Percentiles rank a stretch among this genome's conserved stretches.
Evolutionary conservation across 2,329 filamentous ascomycete genomes (phyloP).

Genomic region (Cytospora chrysosperma): DNA sequence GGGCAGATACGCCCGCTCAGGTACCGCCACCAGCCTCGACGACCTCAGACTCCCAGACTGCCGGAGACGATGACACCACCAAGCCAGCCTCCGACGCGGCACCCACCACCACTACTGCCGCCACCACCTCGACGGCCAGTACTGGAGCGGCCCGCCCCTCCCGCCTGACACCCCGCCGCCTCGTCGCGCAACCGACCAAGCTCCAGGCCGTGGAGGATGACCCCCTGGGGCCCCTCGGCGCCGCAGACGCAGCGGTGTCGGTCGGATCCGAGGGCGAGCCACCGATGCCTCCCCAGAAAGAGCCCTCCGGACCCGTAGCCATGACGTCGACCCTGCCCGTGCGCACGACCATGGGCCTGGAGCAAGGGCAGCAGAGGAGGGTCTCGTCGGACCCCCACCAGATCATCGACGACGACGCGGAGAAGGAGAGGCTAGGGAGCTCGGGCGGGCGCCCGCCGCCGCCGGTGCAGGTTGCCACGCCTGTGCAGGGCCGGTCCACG

Average conservation of each 20-base stretch:
- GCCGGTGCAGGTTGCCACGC: conserved; percentile 58
- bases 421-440: conserved; percentile 41
- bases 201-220: conserved; percentile 76
- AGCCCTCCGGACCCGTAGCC: conserved; percentile 42
- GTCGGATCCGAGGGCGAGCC: conserved; percentile 38
- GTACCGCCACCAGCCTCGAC: conserved; percentile 18
- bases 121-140: conserved; percentile 30
- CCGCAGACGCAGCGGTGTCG: conserved; percentile 36
- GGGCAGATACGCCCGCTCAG: conserved; percentile 47
- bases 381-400: conserved; percentile 59
- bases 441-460: conserved; percentile 63
- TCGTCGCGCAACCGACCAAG: conserved; percentile 73
- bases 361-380: conserved; percentile 37
- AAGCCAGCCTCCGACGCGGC: conserved; percentile 32
- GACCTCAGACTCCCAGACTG: conserved; percentile 32
- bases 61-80: conserved; percentile 32
- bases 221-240: conserved; percentile 74
- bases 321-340: conserved; percentile 44
- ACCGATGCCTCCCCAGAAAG: conserved; percentile 68
- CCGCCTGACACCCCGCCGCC: conserved; percentile 54
- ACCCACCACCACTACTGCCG: conserved; percentile 32
- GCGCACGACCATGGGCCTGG: conserved; percentile 54
- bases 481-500: conserved; percentile 50
- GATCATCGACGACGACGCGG: conserved; percentile 70
- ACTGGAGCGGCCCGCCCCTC: conserved; percentile 41